phyloP scores from a whole-genome alignment of 1,284 basidiomycete species.

The Earliella scabrosa region DNA sequence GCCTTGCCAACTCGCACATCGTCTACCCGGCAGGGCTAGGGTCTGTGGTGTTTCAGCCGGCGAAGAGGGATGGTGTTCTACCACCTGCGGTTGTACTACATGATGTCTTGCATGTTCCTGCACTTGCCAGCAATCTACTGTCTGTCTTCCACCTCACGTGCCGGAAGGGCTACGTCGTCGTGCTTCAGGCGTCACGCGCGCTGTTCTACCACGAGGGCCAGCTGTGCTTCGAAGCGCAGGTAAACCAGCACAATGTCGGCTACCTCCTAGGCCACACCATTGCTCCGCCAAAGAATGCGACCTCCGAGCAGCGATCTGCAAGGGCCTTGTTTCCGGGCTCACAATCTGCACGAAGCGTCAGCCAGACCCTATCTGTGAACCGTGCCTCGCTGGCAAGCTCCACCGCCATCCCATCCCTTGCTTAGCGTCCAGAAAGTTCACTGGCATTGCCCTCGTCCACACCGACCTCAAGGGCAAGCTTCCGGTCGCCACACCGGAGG shows the following conservation, averaged over 20 bases:
- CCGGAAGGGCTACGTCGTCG: background rate
- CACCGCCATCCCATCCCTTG: background rate
- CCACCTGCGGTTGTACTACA: no score
- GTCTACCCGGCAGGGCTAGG: no score
- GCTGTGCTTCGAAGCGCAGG: slow-evolving; percentile 9
- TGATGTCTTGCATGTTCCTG: slow-evolving; percentile 19
- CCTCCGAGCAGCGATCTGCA: background rate
- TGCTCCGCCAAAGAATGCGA: background rate
- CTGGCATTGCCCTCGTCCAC: no score
- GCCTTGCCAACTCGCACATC: slow-evolving; percentile 11
- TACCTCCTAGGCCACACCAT: slow-evolving; percentile 12
- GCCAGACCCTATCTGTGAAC: slow-evolving; percentile 9
- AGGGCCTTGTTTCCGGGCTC: background rate
- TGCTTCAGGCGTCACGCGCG: background rate
- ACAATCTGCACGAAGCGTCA: no score
- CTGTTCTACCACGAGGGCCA: slow-evolving; percentile 4
- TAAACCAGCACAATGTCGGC: slow-evolving; percentile 15
- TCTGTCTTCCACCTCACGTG: slow-evolving; percentile 16
- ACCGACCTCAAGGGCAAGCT: slow-evolving; percentile 2
- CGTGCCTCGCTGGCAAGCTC: slow-evolving; percentile 7
- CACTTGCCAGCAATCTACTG: slow-evolving; percentile 19
- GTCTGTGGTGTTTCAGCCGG: no score
- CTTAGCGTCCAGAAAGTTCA: no score
- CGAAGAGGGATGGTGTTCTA: no score
- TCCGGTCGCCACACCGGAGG: background rate